Base-by-base conservation (phyloP, 202 grass and related monocot species). In the Zoysia matrella region DNA sequence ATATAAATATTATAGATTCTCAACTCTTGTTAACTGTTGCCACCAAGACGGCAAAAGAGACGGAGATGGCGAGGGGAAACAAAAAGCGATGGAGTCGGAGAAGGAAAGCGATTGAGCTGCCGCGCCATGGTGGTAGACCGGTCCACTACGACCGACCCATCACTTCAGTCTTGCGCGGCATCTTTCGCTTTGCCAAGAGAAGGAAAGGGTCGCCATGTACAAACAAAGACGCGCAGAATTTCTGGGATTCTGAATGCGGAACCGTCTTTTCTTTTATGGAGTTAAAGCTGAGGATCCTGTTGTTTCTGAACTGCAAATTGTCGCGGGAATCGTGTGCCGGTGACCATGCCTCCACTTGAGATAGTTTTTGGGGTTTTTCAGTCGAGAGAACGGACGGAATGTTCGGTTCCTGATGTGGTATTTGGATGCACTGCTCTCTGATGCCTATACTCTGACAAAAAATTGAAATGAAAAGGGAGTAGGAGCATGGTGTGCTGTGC, bases 61-160 rank as follows among this genome's bases (percentile, higher is more conserved):
- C 7, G 14, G 15, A 72, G 55, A 16, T 13, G 71, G 7, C 43
- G 60, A 75, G 18, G 8, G 52, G 18, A 64, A 2, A 12, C 10
- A 63, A 22, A 15, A 5, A 51, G 2, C 49, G 2, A 57, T 22
- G 18, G 87, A 77, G 67, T 52, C 64, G 8, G 30, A 67, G 52
- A 52, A 49, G 72, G 58, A 52, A 65, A 65, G 73, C 57, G 44
- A 36, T 36, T 36, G 30, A 80, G 44, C 52, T 39, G 42, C 74
- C 5, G 45, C 45, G 49, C 54, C 51, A 53, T 75, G 69, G 61
- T 75, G 75, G 62, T 55, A 43, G 81, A 79, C 81, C 76, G 52
- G 22, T 82, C 83, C 88, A 86, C 83, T 89, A 69, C 8, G 42
- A 54, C 45, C 82, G 40, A 42, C 82, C 71, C 54, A 47, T 64